A percentile compares a stretch with the other conserved stretches of the same genome.
These are phyloP conservation scores for Kwoniella shivajii DNA, from an alignment of 1,284 basidiomycete genomes.

Conservation along the genomic window DNA sequence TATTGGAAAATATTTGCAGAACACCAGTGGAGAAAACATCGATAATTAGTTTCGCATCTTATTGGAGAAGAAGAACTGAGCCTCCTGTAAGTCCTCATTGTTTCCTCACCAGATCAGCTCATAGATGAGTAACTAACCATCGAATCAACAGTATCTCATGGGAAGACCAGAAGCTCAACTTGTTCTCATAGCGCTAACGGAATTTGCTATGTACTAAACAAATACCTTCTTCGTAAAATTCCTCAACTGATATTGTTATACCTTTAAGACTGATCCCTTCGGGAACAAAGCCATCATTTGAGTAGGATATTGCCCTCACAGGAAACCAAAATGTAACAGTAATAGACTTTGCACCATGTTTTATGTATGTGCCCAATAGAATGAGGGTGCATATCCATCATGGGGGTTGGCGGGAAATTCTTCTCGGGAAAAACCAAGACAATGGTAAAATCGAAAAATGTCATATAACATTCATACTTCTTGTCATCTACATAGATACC, in stretches of 20 bases:
- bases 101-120: not conserved
- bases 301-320: too few species aligned
- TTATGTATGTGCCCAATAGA: too few species aligned
- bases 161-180: slow-evolving; percentile 41
- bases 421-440: too few species aligned
- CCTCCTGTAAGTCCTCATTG: slow-evolving; percentile 27
- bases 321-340: too few species aligned
- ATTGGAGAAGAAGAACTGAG: slow-evolving; percentile 34
- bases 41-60: slow-evolving; percentile 30
- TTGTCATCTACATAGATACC: too few species aligned
- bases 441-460: too few species aligned
- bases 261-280: too few species aligned
- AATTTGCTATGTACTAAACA: slow-evolving; percentile 22
- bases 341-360: too few species aligned
- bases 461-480: too few species aligned
- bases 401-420: too few species aligned
- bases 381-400: too few species aligned
- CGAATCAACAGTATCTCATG: slow-evolving; percentile 31
- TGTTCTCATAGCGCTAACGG: slow-evolving; percentile 38
- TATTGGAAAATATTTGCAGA: slow-evolving; percentile 12
- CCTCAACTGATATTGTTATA: not conserved
- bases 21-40: slow-evolving; percentile 26
- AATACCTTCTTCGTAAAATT: not conserved
- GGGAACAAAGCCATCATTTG: too few species aligned
- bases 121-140: not conserved